Conservation (phyloP, 306 rosid species). For the Canavalia ensiformis region DNA sequence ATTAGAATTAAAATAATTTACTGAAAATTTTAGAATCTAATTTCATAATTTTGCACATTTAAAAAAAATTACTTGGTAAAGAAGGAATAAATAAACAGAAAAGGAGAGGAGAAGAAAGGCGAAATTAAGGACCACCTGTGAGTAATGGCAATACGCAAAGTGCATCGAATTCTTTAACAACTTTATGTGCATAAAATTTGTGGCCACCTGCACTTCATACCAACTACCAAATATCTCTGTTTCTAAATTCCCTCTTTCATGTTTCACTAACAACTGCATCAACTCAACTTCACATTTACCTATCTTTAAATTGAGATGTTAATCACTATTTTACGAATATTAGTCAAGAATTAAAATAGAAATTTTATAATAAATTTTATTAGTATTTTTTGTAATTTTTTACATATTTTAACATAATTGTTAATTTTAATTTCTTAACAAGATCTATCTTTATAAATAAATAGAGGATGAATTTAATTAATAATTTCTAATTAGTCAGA, state of each 20-base stretch:
- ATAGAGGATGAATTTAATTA: slow-evolving; percentile 4
- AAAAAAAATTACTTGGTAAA: no score
- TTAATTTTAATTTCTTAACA: no score
- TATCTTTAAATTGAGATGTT: background rate
- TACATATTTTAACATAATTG: no score
- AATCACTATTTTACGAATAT: no score
- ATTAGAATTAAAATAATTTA: no score
- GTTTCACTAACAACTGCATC: slow-evolving; percentile 3
- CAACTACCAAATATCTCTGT: slow-evolving; percentile 47
- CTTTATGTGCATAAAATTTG: slow-evolving; percentile 25
- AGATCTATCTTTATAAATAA: background rate
- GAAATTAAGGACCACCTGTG: slow-evolving; percentile 4
- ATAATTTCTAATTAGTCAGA: background rate
- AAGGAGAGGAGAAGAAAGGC: background rate
- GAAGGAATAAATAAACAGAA: background rate
- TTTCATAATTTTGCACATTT: no score
- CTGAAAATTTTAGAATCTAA: no score
- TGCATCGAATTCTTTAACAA: background rate
- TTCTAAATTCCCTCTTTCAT: slow-evolving; percentile 38
- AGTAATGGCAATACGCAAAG: background rate
- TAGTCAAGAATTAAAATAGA: no score
- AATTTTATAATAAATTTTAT: no score
- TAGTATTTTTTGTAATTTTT: no score
- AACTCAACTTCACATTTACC: background rate
- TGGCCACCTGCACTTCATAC: slow-evolving; percentile 44